Base-by-base conservation (phyloP, 2,329 filamentous ascomycete species). In the Pezicula rhizophila region DNA sequence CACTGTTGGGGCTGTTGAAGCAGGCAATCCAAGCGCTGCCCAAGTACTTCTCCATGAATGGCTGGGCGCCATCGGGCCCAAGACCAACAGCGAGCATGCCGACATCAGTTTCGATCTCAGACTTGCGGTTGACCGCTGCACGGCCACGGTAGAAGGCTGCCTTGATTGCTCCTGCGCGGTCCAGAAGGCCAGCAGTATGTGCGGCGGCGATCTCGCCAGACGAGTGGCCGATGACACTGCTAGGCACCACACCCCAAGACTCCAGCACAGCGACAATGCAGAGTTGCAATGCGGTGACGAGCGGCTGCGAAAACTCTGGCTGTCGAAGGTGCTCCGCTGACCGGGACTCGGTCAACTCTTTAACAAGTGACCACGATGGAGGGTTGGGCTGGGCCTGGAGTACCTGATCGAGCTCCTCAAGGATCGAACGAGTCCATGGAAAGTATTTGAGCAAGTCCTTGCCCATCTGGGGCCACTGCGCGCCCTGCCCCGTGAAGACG, bases 31-130 rank as follows among this genome's bases (percentile, higher is more conserved):
- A 40, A 58, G 48, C 45, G 5, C 5, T 5, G 25, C 8, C 25
- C 20, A 41, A 12, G 6, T 20, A 26, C 7, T 18, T 20, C 59
- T 0, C 1, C 64, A 48, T 10, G 54, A 58, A 4, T 65, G 15
- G 46, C 0, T 58, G 56, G 8, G 63, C 66, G 5, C 20, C 15
- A 4, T 43, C 40, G 12, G 28, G 5, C 4, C 18, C 17, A n/a
- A 66, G 64, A 0, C 68, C 70, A 0, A 68, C 73, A 0, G 73
- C 73, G 39, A 78, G 54, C 76, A 79, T 79, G 15, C 26, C n/a
- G 1, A 63, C 66, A n/a, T n/a, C n/a, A n/a, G n/a, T n/a, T 1
- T 73, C 73, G 8, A 63, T 15, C 15, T 4, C 23, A n/a, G 20
- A 31, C 6, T 11, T 8, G 15, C 12, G 7, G 11, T 25, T 14